A percentile compares a stretch with the other conserved stretches of the same genome.
These are phyloP conservation scores for Eucalyptus brandiana DNA, from an alignment of 345 rosid genomes.

Conservation along the genomic window DNA sequence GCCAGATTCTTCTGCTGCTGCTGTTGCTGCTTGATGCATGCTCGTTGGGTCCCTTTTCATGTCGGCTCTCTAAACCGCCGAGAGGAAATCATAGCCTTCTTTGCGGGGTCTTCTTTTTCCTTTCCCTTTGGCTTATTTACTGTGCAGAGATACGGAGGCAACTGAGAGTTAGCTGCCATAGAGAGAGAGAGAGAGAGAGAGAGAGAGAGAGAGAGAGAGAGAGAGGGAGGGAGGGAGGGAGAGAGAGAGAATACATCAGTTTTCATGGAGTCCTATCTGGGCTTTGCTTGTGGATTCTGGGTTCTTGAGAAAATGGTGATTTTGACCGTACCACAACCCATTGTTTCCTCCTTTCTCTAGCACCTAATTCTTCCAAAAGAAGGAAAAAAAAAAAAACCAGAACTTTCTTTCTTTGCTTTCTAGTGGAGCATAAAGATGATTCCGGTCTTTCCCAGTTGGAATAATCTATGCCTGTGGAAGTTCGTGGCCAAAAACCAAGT, in stretches of 20 bases:
- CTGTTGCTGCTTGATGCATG: conserved; percentile 4
- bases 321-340: conserved; percentile 1
- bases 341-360: background rate
- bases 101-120: background rate
- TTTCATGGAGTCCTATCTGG: background rate
- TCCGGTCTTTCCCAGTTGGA: conserved; percentile 2
- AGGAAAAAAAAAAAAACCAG: background rate
- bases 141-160: background rate
- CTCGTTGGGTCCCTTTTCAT: conserved; percentile 27
- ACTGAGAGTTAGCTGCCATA: background rate
- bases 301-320: background rate
- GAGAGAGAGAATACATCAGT: background rate
- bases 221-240: background rate
- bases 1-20: background rate
- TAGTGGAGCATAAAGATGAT: conserved; percentile 10
- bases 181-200: background rate
- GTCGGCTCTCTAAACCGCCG: conserved; percentile 4
- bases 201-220: background rate
- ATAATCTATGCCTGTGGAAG: background rate
- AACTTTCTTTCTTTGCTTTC: background rate
- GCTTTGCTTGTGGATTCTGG: conserved; percentile 2
- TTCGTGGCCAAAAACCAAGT: background rate
- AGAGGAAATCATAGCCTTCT: background rate
- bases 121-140: background rate
- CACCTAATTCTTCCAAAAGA: background rate